Evolutionary conservation across 352 stramenopile species (phyloP).

Genomic region (Phytophthora quininea): DNA sequence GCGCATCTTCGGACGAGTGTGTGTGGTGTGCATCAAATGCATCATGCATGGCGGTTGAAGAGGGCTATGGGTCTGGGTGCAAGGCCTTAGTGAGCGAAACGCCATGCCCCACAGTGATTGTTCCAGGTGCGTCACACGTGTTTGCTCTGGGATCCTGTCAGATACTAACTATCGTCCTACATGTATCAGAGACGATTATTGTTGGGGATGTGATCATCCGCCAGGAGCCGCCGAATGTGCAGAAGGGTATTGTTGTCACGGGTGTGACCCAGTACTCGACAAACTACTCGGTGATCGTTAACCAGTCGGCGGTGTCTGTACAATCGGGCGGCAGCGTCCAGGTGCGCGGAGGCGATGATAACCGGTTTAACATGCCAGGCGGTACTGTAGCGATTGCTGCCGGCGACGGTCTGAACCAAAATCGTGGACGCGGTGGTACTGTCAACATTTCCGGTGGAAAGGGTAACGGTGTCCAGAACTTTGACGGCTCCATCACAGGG

Average conservation of each 20-base stretch:
- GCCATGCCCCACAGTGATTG: conserved; percentile 82
- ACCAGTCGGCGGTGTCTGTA: conserved; percentile 44
- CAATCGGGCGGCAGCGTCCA: conserved; percentile 56
- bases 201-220: conserved; percentile 57
- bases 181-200: conserved; percentile 57
- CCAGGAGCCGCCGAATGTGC: conserved; percentile 51
- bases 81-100: conserved; percentile 81
- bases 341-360: conserved; percentile 69
- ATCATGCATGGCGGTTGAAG: conserved; percentile 85
- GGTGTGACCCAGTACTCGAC: conserved; percentile 41
- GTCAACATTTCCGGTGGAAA: conserved; percentile 78
- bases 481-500: conserved; percentile 82
- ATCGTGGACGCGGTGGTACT: conserved; percentile 78
- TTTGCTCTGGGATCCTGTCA: too few species aligned
- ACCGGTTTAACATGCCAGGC: conserved; percentile 72
- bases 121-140: conserved; percentile 52
- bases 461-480: conserved; percentile 64
- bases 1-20: conserved; percentile 68
- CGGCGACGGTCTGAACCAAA: conserved; percentile 74
- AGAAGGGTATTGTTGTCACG: conserved; percentile 39
- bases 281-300: conserved; percentile 50
- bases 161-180: conserved; percentile 14
- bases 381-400: conserved; percentile 57
- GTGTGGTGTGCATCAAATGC: conserved; percentile 91
- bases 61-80: conserved; percentile 84